These are phyloP conservation scores for Colletotrichum plurivorum DNA, from an alignment of 2,329 filamentous ascomycete genomes.

Conservation along the genomic window DNA sequence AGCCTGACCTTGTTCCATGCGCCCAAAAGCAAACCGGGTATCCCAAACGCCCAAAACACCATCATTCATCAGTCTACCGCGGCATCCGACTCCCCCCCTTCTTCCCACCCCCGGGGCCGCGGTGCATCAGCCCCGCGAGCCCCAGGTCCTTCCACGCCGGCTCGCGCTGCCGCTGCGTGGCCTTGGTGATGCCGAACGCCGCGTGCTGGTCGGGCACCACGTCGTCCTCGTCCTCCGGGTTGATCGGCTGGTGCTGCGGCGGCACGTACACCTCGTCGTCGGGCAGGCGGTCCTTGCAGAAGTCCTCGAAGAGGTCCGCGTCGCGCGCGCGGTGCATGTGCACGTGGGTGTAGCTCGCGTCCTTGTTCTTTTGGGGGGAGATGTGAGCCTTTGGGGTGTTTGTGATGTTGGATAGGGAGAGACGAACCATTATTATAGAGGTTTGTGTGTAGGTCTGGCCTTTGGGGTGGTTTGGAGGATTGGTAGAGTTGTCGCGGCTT, in stretches of 20 bases:
- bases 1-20: neutral
- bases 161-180: constrained; percentile 80
- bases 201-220: constrained; percentile 91
- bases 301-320: constrained; percentile 84
- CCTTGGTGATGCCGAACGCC: constrained; percentile 87
- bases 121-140: constrained; percentile 77
- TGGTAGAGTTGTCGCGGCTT: neutral
- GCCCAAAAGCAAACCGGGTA: constrained; percentile 29
- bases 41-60: constrained; percentile 28
- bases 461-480: neutral
- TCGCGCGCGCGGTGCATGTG: constrained; percentile 81
- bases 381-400: neutral
- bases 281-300: constrained; percentile 79
- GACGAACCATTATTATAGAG: constrained; percentile 32
- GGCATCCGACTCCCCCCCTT: constrained; percentile 38
- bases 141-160: constrained; percentile 85
- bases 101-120: constrained; percentile 61
- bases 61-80: neutral
- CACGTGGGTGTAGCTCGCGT: constrained; percentile 81
- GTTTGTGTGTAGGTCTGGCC: neutral
- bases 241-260: constrained; percentile 83
- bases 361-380: constrained; percentile 70
- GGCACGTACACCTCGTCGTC: constrained; percentile 87
- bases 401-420: no score
- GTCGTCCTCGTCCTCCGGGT: constrained; percentile 91